Conservation (phyloP, 371 early-diverging fungal species). For the Apophysomyces trapeziformis region DNA sequence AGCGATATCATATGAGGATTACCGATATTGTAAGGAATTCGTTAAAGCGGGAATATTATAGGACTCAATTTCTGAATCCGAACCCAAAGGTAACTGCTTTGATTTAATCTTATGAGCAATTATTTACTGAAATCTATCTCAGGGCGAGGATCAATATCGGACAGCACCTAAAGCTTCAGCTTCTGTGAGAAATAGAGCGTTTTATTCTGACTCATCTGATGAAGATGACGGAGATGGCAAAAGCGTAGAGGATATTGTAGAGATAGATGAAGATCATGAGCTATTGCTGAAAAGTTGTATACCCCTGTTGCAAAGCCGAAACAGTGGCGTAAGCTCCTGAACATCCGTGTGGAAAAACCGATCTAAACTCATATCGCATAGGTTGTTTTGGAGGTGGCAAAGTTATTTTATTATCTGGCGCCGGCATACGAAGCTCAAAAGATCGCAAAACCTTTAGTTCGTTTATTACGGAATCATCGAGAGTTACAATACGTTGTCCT, state of each 20-base stretch:
- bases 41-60: constrained; percentile 13
- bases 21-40: background rate
- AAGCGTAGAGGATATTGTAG: constrained; percentile 33
- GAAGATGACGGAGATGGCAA: constrained; percentile 35
- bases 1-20: background rate
- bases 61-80: constrained; percentile 68
- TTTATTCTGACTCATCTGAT: constrained; percentile 47
- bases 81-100: constrained; percentile 43
- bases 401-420: constrained; percentile 76
- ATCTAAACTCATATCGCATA: constrained; percentile 21
- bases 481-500: constrained; percentile 84
- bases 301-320: constrained; percentile 87
- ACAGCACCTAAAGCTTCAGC: constrained; percentile 31
- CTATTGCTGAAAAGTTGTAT: constrained; percentile 69
- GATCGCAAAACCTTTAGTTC: constrained; percentile 77
- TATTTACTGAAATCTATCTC: background rate
- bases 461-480: constrained; percentile 71
- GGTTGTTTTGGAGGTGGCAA: constrained; percentile 83
- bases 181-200: constrained; percentile 22
- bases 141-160: constrained; percentile 44
- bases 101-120: too few species aligned
- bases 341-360: background rate
- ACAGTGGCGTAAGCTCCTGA: constrained; percentile 70
- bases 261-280: constrained; percentile 78
- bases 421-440: constrained; percentile 64